Conservation (phyloP, 202 grass and related monocot genomes). For the Saccharum hybrid region DNA sequence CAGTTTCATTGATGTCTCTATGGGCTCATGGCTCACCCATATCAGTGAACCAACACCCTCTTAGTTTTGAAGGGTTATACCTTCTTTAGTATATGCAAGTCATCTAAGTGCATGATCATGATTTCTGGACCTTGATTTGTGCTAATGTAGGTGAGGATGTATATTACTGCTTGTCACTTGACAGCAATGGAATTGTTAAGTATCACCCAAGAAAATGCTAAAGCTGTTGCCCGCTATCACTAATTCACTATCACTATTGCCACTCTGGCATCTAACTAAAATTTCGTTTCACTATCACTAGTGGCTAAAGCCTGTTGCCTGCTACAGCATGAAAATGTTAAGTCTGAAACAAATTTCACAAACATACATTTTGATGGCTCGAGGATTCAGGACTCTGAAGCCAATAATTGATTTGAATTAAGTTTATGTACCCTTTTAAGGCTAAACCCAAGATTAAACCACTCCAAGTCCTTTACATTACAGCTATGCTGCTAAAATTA, state of each 20-base stretch:
- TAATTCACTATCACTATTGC: too few species aligned
- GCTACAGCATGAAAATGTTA: slow-evolving; percentile 7
- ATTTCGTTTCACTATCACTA: background rate
- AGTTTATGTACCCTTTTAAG: background rate
- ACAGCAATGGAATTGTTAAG: background rate
- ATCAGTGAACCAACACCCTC: background rate
- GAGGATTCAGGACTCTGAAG: background rate
- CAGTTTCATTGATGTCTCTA: background rate
- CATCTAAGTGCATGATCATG: slow-evolving; percentile 8
- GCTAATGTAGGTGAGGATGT: background rate
- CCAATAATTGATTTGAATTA: background rate
- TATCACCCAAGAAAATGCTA: background rate
- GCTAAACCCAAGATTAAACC: background rate
- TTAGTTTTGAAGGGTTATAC: slow-evolving; percentile 4
- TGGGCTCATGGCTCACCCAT: background rate
- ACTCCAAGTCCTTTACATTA: background rate
- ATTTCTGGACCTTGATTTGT: background rate
- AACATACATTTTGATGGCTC: background rate
- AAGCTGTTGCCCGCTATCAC: too few species aligned
- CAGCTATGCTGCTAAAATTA: slow-evolving; percentile 1
- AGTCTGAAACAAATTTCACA: background rate
- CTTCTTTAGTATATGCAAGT: slow-evolving; percentile 14
- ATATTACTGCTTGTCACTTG: background rate
- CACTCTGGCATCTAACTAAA: background rate
- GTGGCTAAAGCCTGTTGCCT: too few species aligned